These are phyloP conservation scores for Leucogyrophana mollusca DNA, from an alignment of 768 basidiomycete species.

Conservation along the genomic window DNA sequence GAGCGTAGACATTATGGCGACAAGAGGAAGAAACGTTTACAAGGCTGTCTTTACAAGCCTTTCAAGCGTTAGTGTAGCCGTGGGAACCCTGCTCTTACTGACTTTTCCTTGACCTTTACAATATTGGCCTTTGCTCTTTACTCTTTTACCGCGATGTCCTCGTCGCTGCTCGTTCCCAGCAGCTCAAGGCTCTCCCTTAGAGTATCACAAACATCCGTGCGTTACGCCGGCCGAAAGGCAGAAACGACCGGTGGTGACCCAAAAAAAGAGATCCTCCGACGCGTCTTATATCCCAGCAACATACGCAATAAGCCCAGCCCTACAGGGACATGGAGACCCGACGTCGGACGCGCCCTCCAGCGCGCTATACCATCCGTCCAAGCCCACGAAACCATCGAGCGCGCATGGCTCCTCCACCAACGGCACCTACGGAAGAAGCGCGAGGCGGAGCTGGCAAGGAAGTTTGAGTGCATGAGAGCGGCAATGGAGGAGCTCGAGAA, in stretches of 20 bases:
- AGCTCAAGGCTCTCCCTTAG: conserved; percentile 32
- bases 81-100: conserved; percentile 17
- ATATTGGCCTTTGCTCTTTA: background rate
- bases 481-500: conserved; percentile 82
- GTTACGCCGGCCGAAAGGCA: conserved; percentile 32
- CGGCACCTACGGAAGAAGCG: conserved; percentile 71
- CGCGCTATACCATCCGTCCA: conserved; percentile 86
- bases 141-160: conserved; percentile 33
- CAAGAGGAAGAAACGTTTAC: background rate
- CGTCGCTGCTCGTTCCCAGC: conserved; percentile 36
- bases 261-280: conserved; percentile 71
- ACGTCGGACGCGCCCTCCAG: conserved; percentile 74
- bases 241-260: conserved; percentile 52
- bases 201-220: conserved; percentile 33
- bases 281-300: conserved; percentile 78
- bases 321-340: conserved; percentile 80
- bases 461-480: conserved; percentile 76
- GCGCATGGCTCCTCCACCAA: conserved; percentile 84
- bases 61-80: conserved; percentile 11
- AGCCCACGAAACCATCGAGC: conserved; percentile 88
- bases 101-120: background rate
- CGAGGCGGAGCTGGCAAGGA: conserved; percentile 66
- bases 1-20: conserved; percentile 20
- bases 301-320: conserved; percentile 70
- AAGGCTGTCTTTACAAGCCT: conserved; percentile 4